Evolutionary conservation across 1,284 basidiomycete genomes (phyloP), one percentile per base, ranked within the genome.

Genomic region (Macrocybe sp.): DNA sequence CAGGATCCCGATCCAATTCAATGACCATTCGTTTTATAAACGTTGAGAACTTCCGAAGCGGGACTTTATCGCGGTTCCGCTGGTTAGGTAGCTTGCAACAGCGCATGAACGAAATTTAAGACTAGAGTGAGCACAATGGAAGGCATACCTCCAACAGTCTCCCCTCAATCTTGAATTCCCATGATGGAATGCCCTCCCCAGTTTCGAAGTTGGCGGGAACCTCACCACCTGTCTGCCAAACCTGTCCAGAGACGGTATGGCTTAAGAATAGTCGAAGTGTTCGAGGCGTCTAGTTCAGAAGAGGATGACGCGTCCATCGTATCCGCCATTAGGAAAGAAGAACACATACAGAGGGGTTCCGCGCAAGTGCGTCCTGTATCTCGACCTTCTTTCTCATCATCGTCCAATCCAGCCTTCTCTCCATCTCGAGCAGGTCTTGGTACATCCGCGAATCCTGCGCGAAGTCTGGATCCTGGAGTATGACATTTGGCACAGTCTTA

Each of bases 401-500:
- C 4, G 92, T 96, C 96, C 96, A 98, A 67, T 98, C 95, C 7
- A 98, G 74, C 64, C 88, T 90, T 52, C 89, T 79, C 66, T 97
- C 95, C 77, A 92, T 89, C 51, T 89, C 85, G 41, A 95, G 71
- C 31, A 98, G 73, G 59, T 90, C 83, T 49, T 83, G 78, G 66
- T 97, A 98, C 76, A 96, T 89, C 46, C 77, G 77, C 16, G 91
- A 90, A 66, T 96, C 87, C 54, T 80, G 75, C 12, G 85, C 77
- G 58, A 94, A 88, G 41, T 83, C 78, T 22, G 83, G 79, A 52
- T 79, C 75, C 54, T 85, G 75, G 42, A 79, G 67, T 22, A 90
- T 71, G 44, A 78, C 78, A 71, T 82, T 82, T 0, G 90, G 90
- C 29, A 93, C 70, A 35, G 78, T 78, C 65, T 86, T 89, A 64